Conservation (phyloP, 441 rosid genomes). For the Brassica hybrid region DNA sequence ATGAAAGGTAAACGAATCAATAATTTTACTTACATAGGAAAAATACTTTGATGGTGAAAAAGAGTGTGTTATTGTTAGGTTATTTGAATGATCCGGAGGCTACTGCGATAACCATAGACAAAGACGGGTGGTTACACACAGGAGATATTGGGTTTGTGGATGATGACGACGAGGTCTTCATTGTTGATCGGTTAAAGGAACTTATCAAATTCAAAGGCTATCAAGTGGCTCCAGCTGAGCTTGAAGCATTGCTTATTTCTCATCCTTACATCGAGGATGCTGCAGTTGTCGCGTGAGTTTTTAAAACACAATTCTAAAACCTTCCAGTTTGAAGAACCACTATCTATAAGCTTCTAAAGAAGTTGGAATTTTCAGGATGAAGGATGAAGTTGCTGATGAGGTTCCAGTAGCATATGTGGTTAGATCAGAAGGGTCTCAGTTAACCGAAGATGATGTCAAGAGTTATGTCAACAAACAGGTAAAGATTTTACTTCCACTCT, state of each 20-base stretch:
- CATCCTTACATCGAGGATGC: conserved; percentile 46
- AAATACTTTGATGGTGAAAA: neutral
- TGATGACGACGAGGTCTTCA: conserved; percentile 67
- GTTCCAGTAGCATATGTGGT: conserved; percentile 81
- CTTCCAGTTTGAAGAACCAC: neutral
- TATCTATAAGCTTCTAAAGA: neutral
- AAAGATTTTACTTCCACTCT: neutral
- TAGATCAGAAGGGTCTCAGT: conserved; percentile 59
- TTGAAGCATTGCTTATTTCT: conserved; percentile 49
- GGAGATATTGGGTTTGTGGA: conserved; percentile 71
- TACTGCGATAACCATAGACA: conserved; percentile 62
- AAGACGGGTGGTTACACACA: conserved; percentile 69
- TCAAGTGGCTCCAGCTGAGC: conserved; percentile 65
- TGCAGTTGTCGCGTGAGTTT: conserved; percentile 49
- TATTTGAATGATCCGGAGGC: conserved; percentile 75
- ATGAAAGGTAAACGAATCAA: conserved; percentile 42
- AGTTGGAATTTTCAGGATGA: conserved; percentile 52
- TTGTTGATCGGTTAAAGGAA: conserved; percentile 72
- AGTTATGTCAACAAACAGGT: conserved; percentile 21
- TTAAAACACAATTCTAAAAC: neutral
- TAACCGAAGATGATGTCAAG: conserved; percentile 69
- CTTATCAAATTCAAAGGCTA: conserved; percentile 70
- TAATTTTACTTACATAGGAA: neutral
- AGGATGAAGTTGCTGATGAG: conserved; percentile 78
- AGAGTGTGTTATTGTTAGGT: conserved; percentile 49